phyloP scores from a whole-genome alignment of 1,284 basidiomycete species.

The Pyrrhoderma lamaoense region DNA sequence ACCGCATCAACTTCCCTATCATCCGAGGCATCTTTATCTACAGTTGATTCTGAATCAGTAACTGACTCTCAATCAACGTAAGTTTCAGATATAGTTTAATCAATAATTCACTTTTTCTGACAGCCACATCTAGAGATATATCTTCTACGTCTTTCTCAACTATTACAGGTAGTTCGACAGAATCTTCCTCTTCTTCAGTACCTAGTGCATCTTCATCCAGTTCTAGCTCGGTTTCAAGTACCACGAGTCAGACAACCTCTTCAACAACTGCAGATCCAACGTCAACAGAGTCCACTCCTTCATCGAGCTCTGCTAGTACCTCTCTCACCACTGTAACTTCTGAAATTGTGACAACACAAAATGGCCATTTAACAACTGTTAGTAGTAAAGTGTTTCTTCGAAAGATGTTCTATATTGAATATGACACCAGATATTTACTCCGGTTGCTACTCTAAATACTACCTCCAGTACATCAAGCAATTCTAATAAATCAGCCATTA shows the following conservation, averaged over 20 bases:
- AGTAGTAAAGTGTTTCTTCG: neutral
- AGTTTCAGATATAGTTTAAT: too few species aligned
- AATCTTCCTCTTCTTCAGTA: neutral
- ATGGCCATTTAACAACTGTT: slow-evolving; percentile 15
- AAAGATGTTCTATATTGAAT: neutral
- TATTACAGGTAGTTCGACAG: too few species aligned
- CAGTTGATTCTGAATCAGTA: too few species aligned
- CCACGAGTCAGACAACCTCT: neutral
- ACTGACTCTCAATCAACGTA: too few species aligned
- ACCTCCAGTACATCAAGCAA: slow-evolving; percentile 8
- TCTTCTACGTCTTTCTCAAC: too few species aligned
- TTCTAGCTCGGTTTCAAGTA: neutral
- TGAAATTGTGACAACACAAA: slow-evolving; percentile 8
- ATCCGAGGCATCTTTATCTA: too few species aligned
- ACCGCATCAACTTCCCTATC: too few species aligned
- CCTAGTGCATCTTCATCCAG: neutral
- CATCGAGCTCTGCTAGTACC: neutral
- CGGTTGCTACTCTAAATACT: slow-evolving; percentile 24
- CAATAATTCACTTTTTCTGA: too few species aligned
- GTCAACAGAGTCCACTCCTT: neutral
- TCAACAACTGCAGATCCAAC: neutral
- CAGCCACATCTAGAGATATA: too few species aligned
- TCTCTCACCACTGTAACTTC: slow-evolving; percentile 13
- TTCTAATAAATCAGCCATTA: slow-evolving; percentile 32
- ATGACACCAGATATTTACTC: slow-evolving; percentile 21